Evolutionary conservation across 495 filamentous ascomycete species (phyloP), one percentile per base, ranked within the genome.

Genomic region (Bacidia rubella): DNA sequence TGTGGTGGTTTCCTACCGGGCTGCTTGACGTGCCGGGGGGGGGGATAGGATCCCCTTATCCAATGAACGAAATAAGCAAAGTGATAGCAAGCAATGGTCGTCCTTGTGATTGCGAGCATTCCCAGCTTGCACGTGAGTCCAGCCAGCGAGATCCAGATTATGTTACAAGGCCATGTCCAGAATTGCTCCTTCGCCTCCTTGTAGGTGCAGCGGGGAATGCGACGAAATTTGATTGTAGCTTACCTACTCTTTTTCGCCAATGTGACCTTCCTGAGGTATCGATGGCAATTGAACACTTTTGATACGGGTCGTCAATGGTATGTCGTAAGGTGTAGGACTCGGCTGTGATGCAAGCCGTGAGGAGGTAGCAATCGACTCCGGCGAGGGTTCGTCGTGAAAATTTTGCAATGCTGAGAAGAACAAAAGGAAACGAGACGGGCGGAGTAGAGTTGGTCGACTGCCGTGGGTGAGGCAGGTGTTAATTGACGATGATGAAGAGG

Each of bases 181-280:
- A 25, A 20, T 17, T n/a, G 17, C 25, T 35, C 50, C 42, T 44
- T 39, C 51, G 32, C 17, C 55, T 42, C 55, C 51, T 50, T 57
- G 50, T 32, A 23, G 23, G 45, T 38, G 25, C 22, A 51, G 25
- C 22, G 40, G 50, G 55, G 51, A 57, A 57, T 57, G 55, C 51
- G 38, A 38, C 25, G 43, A 21, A 19, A 32, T 25, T 35, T 38
- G 21, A 25, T 35, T 49, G 9, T 42, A 44, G 40, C 55, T 57
- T 27, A 57, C 55, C 47, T 50, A 45, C 51, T 54, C 51, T 57
- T 54, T 5, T 25, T 4, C 11, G 22, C 15, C 44, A 32, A 40
- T 49, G 38, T 41, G 35, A 35, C 46, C 19, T 49, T 39, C 41
- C 38, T 32, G 11, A 43, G 23, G 27, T 35, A 38, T 23, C 17